Conservation (phyloP, 1,139 yeast genomes). For the Casaregolazyma lundiana region DNA sequence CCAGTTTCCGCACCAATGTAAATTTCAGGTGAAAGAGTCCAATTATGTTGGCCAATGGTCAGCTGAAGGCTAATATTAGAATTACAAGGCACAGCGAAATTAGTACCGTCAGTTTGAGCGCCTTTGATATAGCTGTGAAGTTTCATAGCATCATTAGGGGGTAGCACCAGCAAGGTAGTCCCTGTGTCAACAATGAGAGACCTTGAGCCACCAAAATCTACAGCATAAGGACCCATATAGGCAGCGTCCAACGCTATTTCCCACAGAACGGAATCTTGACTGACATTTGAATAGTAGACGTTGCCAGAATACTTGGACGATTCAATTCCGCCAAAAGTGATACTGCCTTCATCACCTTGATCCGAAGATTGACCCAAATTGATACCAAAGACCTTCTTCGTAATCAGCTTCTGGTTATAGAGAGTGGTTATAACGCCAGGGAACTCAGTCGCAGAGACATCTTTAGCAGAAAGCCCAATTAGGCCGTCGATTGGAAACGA, state of each 20-base stretch:
- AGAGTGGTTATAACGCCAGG: constrained; percentile 41
- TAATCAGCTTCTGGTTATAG: constrained; percentile 36
- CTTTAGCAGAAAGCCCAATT: constrained; percentile 49
- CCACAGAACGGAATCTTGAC: constrained; percentile 49
- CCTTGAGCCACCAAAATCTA: constrained; percentile 37
- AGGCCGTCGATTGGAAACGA: constrained; percentile 57
- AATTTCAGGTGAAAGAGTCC: constrained; percentile 43
- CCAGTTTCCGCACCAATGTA: constrained; percentile 48
- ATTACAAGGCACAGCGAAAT: constrained; percentile 58
- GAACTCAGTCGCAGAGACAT: constrained; percentile 29
- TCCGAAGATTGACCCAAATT: constrained; percentile 39
- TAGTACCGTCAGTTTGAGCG: constrained; percentile 51
- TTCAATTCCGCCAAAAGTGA: constrained; percentile 44
- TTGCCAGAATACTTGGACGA: constrained; percentile 41
- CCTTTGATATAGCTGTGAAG: constrained; percentile 49
- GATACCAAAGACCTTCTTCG: constrained; percentile 40
- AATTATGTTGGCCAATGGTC: constrained; percentile 41
- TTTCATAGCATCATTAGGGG: constrained; percentile 50
- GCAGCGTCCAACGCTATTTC: constrained; percentile 43
- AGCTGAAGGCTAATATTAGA: constrained; percentile 39
- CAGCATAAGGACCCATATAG: constrained; percentile 29
- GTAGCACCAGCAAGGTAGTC: constrained; percentile 57
- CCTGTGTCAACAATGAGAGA: constrained; percentile 61
- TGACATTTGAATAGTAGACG: constrained; percentile 40
- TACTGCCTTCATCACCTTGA: constrained; percentile 38